Evolutionary conservation across 768 basidiomycete species (phyloP).

Genomic region (Guyanaporus albipodus): DNA sequence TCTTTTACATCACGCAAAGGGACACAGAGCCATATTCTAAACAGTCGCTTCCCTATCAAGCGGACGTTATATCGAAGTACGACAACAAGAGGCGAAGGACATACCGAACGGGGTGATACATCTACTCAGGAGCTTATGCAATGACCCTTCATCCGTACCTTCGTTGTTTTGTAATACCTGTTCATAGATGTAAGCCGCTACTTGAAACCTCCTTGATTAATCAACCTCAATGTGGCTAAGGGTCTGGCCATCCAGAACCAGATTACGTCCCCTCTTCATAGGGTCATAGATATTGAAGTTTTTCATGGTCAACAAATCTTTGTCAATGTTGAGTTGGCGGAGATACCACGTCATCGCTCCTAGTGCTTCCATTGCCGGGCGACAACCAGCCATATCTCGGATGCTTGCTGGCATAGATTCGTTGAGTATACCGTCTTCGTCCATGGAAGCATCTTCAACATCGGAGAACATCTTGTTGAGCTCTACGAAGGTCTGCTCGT

Average conservation of each 20-base stretch:
- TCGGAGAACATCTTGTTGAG: slow-evolving; percentile 62
- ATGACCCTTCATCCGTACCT: slow-evolving; percentile 87
- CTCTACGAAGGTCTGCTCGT: slow-evolving; percentile 64
- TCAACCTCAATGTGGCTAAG: slow-evolving; percentile 89
- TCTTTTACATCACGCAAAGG: slow-evolving; percentile 77
- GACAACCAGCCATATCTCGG: slow-evolving; percentile 61
- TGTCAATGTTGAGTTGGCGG: slow-evolving; percentile 91
- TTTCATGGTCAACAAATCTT: slow-evolving; percentile 90
- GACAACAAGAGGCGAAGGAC: slow-evolving; percentile 9
- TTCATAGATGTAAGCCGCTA: slow-evolving; percentile 4
- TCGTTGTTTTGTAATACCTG: slow-evolving; percentile 89
- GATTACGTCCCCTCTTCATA: slow-evolving; percentile 80
- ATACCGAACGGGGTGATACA: slow-evolving; percentile 91
- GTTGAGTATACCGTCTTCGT: slow-evolving; percentile 37
- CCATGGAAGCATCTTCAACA: slow-evolving; percentile 42
- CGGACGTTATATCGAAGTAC: slow-evolving; percentile 7
- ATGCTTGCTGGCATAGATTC: slow-evolving; percentile 66
- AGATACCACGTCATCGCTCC: slow-evolving; percentile 96
- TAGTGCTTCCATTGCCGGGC: slow-evolving; percentile 74
- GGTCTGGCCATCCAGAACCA: slow-evolving; percentile 92
- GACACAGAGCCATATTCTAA: slow-evolving; percentile 95
- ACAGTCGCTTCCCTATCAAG: slow-evolving; percentile 81
- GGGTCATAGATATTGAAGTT: slow-evolving; percentile 99
- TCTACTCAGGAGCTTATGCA: slow-evolving; percentile 74
- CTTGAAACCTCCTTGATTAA: background rate